Base-by-base conservation (phyloP, 768 basidiomycete genomes). In the Lentinula detonsa region DNA sequence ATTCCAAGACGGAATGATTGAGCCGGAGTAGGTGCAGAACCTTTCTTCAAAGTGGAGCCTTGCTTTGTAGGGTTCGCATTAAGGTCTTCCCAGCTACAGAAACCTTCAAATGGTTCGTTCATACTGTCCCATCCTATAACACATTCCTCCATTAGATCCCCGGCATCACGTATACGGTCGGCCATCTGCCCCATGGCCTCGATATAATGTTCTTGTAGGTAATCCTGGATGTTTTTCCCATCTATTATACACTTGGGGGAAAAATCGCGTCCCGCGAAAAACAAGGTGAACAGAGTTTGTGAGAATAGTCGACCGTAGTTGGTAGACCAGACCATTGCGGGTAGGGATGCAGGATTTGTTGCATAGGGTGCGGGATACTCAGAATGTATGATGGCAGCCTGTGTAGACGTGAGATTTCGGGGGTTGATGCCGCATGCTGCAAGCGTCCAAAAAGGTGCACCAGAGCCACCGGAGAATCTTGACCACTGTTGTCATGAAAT, bases 251-350 rank as follows among this genome's bases (percentile, higher is more conserved):
- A 98, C 58, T 87, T 87, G 0, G 97, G 97, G 0, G 97, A 94
- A 71, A 90, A 98, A 45, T 87, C 85, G 7, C 85, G 81, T 1
- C 95, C 95, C 21, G 90, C 94, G 70, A 91, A 98, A 81, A 98
- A 98, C 64, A 99, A 82, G 6, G 96, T 94, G 76, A 96, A 96
- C 57, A 97, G 70, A 10, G 94, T 96, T 70, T 94, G 91, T 18
- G 86, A 86, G 55, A 89, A 84, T 33, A 98, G 86, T 16, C 90
- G 91, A 45, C 90, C 86, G 69, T 98, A 98, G 70, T 98, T 98
- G 28, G 96, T 98, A 6, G 87, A 85, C 97, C 97, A 99, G 63
- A 94, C 84, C 97, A 99, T 99, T 52, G 90, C 85, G 5, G 97
- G 96, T 63, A 94, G 81, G 0, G 82, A 70, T 2, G 84, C 79